A percentile compares a stretch with the other conserved stretches of the same genome.
These are phyloP conservation scores for Pittosporum tobira DNA, from an alignment of 129 eudicot genomes.

Conservation along the genomic window DNA sequence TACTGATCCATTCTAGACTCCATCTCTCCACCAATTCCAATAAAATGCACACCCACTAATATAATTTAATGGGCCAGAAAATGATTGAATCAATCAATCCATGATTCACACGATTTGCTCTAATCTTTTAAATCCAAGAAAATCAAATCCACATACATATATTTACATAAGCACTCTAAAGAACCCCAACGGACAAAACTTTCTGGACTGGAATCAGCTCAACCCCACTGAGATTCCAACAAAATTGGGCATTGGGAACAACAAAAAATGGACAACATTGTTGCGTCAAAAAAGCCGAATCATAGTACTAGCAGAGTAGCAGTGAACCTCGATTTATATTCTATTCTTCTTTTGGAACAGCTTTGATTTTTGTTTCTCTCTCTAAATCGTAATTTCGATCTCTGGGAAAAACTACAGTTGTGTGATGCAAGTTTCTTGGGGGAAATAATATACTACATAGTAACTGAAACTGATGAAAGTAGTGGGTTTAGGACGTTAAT, in stretches of 20 bases:
- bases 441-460: neutral
- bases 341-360: neutral
- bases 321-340: neutral
- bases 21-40: conserved; percentile 40
- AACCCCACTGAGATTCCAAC: conserved; percentile 11
- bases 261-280: conserved; percentile 9
- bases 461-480: neutral
- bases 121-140: conserved; percentile 12
- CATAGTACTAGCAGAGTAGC: neutral
- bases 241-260: neutral
- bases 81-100: neutral
- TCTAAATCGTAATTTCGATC: conserved; percentile 5
- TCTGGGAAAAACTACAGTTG: neutral
- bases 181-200: no score
- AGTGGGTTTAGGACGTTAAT: conserved; percentile 9
- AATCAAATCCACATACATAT: neutral
- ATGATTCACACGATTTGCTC: conserved; percentile 6
- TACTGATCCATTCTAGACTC: conserved; percentile 95
- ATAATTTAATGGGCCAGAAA: neutral
- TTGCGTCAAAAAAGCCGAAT: conserved; percentile 5
- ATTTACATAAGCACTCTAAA: neutral
- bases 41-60: conserved; percentile 1
- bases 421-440: conserved; percentile 2
- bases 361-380: conserved; percentile 1
- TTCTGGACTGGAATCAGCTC: no score